Base-by-base conservation (phyloP, 2,329 filamentous ascomycete species). In the Penicillium paneum region DNA sequence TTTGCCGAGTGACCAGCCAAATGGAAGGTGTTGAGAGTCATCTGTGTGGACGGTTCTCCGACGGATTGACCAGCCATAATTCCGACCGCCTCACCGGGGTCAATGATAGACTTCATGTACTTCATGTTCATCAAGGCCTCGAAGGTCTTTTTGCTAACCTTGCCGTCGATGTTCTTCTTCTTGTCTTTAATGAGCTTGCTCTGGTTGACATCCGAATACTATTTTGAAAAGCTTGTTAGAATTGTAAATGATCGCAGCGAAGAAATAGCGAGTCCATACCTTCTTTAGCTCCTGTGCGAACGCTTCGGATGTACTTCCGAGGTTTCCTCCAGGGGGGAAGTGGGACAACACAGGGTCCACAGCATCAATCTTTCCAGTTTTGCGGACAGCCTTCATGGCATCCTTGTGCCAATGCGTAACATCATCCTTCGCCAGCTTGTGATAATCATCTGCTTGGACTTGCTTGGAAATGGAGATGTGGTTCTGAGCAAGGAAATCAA, bases 21-120 rank as follows among this genome's bases (percentile, higher is more conserved):
- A 83, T 99, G 94, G 84, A 99, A 99, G 28, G 95, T 99, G 77
- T 99, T 99, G 52, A 99, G 79, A 8, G 95, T 99, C 95, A 99
- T 99, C 74, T 99, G 94, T 11, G 94, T 99, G 2, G 92, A 97
- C 8, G 95, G 94, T 71, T 99, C 95, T 70, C 94, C 94, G 39
- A 99, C 87, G 31, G 93, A 97, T 75, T 99, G 94, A 10, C 92
- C 92, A 47, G 95, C 95, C 55, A 99, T 90, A 59, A 99, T 95
- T 62, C 94, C 94, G 26, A 99, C 92, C 26, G 94, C 93, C 77
- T 99, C 95, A 42, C 94, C 94, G 28, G 94, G 91, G 66, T 99
- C 93, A 24, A 97, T 89, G 8, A 97, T 82, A 2, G 92, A 96
- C 64, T 88, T 88, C 62, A 97, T 81, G 68, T 97, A 99, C 72